Conservation (phyloP, 1,284 basidiomycete genomes). For the Austroboletus novae-zelandiae region DNA sequence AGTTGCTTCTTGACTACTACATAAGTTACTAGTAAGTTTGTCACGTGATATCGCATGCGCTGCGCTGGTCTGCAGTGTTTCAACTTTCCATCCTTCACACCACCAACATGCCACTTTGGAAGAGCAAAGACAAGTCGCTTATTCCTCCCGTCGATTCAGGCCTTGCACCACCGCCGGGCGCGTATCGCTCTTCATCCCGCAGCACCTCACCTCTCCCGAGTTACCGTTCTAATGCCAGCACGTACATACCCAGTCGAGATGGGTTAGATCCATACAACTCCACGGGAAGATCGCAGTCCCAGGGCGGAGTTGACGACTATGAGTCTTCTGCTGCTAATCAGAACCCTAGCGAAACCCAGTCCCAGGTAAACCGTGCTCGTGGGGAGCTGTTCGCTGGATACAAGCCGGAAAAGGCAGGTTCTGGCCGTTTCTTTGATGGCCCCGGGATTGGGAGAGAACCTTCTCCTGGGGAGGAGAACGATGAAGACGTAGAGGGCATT, state of each 20-base stretch:
- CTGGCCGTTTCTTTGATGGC: constrained; percentile 68
- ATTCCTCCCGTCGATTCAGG: constrained; percentile 66
- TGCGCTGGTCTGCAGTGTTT: neutral
- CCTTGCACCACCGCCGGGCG: constrained; percentile 29
- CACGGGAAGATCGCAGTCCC: constrained; percentile 27
- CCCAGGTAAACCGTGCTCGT: constrained; percentile 63
- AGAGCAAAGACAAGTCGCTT: constrained; percentile 61
- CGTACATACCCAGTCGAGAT: constrained; percentile 66
- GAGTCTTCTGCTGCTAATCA: constrained; percentile 39
- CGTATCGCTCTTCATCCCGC: constrained; percentile 31
- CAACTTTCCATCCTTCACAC: constrained; percentile 2
- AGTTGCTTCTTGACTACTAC: no score
- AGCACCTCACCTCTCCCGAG: constrained; percentile 42
- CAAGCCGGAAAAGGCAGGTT: constrained; percentile 48
- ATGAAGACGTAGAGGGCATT: constrained; percentile 96
- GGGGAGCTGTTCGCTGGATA: constrained; percentile 76
- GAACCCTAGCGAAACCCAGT: constrained; percentile 46
- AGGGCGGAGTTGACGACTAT: constrained; percentile 18
- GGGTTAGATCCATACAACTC: constrained; percentile 49
- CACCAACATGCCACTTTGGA: constrained; percentile 69
- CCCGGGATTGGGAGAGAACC: constrained; percentile 46
- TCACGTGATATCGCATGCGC: constrained; percentile 18
- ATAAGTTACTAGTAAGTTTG: neutral
- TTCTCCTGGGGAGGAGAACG: constrained; percentile 75
- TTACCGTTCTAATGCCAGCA: constrained; percentile 54